Evolutionary conservation across 192 early-diverging fungal species (phyloP).

Genomic region (Chytriomyces confervae): DNA sequence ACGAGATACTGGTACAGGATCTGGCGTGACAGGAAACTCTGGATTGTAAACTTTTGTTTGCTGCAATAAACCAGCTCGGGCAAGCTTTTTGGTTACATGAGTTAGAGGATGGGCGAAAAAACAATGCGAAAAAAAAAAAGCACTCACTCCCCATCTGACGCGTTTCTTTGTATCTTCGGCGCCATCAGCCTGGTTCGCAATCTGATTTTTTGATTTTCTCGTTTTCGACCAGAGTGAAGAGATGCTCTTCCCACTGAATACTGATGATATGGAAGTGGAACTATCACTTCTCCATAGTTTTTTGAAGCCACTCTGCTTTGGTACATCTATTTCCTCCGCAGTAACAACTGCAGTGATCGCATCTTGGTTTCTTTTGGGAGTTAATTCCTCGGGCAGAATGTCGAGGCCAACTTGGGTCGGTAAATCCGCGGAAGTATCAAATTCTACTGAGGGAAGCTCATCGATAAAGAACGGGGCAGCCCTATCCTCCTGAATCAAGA

Average conservation of each 20-base stretch:
- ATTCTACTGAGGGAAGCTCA: slow-evolving; percentile 1
- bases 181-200: neutral
- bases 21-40: slow-evolving; percentile 6
- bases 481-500: too few relatives aligned
- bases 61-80: slow-evolving; percentile 11
- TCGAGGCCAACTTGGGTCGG: too few relatives aligned
- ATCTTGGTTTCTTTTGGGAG: slow-evolving; percentile 6
- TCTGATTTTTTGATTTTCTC: slow-evolving; percentile 5
- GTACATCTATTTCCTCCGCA: neutral
- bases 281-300: slow-evolving; percentile 14
- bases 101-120: neutral
- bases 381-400: neutral
- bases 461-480: slow-evolving; percentile 5
- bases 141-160: slow-evolving; percentile 25
- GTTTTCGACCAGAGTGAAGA: neutral
- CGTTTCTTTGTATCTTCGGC: slow-evolving; percentile 2
- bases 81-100: slow-evolving; percentile 2
- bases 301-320: neutral
- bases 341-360: neutral
- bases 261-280: neutral
- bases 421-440: neutral
- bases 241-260: slow-evolving; percentile 12
- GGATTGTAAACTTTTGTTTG: slow-evolving; percentile 30
- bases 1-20: neutral
- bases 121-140: neutral